Evolutionary conservation across 768 basidiomycete genomes (phyloP), one percentile per base, ranked within the genome.

Genomic region (Favolaschia claudopus): DNA sequence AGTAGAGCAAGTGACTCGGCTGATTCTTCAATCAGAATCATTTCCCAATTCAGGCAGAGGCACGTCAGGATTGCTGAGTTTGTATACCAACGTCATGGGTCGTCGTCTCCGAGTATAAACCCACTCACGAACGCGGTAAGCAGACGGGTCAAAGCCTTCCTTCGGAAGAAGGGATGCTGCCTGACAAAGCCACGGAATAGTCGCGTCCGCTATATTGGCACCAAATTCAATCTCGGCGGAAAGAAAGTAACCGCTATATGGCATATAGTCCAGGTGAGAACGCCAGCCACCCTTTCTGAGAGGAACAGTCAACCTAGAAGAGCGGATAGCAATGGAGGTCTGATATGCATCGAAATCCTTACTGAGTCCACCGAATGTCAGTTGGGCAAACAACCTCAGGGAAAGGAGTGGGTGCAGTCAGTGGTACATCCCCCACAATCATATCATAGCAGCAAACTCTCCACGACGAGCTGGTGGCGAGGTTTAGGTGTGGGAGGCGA

Each of bases 331-430:
- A 25, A 12, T 1, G 9, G 14, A 7, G 24, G 28, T 7, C n/a
- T n/a, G n/a, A n/a, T n/a, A n/a, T n/a, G n/a, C n/a, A n/a, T n/a
- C n/a, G n/a, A n/a, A n/a, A 5, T n/a, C 12, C 45, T 47, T 5
- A 48, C 47, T 51, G 49, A 13, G 49, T 51, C 13, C 19, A 32
- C n/a, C n/a, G n/a, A n/a, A n/a, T n/a, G n/a, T n/a, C n/a, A n/a
- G n/a, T n/a, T n/a, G n/a, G n/a, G n/a, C n/a, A n/a, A n/a, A n/a
- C n/a, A n/a, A n/a, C n/a, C n/a, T n/a, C n/a, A n/a, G n/a, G n/a
- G n/a, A n/a, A n/a, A n/a, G n/a, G n/a, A n/a, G n/a, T n/a, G n/a
- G n/a, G n/a, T n/a, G n/a, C n/a, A n/a, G n/a, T n/a, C n/a, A n/a
- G n/a, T n/a, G n/a, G n/a, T n/a, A n/a, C n/a, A n/a, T n/a, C n/a